phyloP scores from a whole-genome alignment of 2,329 filamentous ascomycete species.

The Trichoderma citrinoviride region DNA sequence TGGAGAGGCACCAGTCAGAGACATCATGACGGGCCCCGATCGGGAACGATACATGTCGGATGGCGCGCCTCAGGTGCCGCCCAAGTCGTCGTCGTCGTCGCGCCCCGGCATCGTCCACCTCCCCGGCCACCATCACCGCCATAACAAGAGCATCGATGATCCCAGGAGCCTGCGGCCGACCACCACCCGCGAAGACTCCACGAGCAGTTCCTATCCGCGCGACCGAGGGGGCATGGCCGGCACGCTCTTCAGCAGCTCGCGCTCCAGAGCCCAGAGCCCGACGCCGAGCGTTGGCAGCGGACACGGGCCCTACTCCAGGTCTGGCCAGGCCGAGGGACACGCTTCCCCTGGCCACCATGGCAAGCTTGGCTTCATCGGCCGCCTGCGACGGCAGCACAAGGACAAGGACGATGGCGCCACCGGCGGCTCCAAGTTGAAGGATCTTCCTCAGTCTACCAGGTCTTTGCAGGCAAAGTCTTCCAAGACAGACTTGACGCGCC shows the following conservation, averaged over 20 bases:
- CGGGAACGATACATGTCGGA: conserved; percentile 62
- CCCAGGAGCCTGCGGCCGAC: conserved; percentile 66
- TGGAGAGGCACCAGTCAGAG: conserved; percentile 73
- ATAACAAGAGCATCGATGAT: conserved; percentile 69
- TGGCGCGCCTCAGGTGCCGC: conserved; percentile 46
- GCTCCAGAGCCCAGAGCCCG: conserved; percentile 72
- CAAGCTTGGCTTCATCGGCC: conserved; percentile 51
- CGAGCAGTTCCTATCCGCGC: conserved; percentile 48
- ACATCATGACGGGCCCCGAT: conserved; percentile 66
- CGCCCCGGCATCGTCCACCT: conserved; percentile 63
- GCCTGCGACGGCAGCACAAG: conserved; percentile 49
- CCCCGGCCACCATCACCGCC: conserved; percentile 61
- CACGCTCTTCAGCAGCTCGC: conserved; percentile 44
- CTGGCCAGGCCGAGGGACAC: conserved; percentile 52
- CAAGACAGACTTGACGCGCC: conserved; percentile 45
- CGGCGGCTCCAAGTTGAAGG: conserved; percentile 40
- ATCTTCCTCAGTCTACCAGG: conserved; percentile 52
- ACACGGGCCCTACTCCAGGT: conserved; percentile 46
- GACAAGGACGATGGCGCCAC: conserved; percentile 51
- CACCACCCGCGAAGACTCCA: conserved; percentile 67
- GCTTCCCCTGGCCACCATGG: conserved; percentile 56
- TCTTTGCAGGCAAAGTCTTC: conserved; percentile 53
- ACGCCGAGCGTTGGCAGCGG: conserved; percentile 71
- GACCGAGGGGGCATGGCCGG: conserved; percentile 49
- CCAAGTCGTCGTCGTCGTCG: conserved; percentile 62